Evolutionary conservation across 345 rosid genomes (phyloP), one percentile per base, ranked within the genome.

Genomic region (Gossypium longicalyx): DNA sequence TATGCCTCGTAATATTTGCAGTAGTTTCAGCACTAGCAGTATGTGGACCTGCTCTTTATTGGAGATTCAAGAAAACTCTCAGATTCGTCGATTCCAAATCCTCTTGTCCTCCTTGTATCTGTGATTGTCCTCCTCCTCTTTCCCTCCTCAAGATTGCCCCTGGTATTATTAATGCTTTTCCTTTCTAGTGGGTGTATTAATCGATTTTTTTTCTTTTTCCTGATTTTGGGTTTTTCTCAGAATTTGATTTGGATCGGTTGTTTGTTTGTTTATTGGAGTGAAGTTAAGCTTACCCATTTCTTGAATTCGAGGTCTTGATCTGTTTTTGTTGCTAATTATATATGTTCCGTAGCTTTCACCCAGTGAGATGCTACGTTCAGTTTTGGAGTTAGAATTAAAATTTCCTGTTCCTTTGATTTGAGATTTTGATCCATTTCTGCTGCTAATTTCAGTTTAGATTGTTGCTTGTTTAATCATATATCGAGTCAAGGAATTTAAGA

Each of bases 71-170:
- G 85, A 93, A 86, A 79, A 77, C 80, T 7, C 60, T 87, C 20
- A 52, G 72, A 20, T 25, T 85, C 8, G 81, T 84, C 59, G 84
- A 70, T 77, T 80, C 87, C 57, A 85, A 85, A 72, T 80, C 89
- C 51, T 82, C 89, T 70, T 89, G 94, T 60, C 88, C 94, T 74
- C 93, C 92, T 81, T 94, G 98, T 80, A 68, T 66, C 78, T 96
- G 99, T 76, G 86, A 91, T 82, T 93, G 99, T 67, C 97, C 98
- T 65, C 93, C 97, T 85, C 97, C 99, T 79, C 77, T 95, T 51
- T 93, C 98, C 44, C 97, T 93, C 71, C 89, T 93, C 79, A 85
- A 86, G 87, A 90, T 96, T 80, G 91, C 94, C 76, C 99, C 99
- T 57, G 99, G 99, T 96, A 84, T 16, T 27, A 83, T 16, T 27